Evolutionary conservation across 1,139 yeast species (phyloP), one percentile per base, ranked within the genome.

Genomic region (Spathaspora jeffriesii): DNA sequence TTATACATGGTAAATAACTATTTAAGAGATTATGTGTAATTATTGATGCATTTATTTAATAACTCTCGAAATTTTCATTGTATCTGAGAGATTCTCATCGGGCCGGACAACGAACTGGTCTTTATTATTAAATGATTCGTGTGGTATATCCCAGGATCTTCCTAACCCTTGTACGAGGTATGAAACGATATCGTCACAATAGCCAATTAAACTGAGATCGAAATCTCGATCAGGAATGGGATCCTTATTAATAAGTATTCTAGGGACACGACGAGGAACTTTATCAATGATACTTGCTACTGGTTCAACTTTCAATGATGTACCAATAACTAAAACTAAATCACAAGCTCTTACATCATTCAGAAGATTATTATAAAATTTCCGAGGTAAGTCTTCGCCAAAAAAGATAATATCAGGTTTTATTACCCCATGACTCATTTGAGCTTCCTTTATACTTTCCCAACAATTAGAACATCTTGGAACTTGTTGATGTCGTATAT

Each of bases 401-500:
- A 92, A 92, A 61, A 91, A 92, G 0, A 96, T 90, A 50, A 92
- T 91, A 61, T 91, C 96, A 0, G 97, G 97, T 62, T 92, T 91
- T 78, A 89, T 77, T 6, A 90, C 93, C n/a, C 96, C 96, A 60
- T 67, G 82, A 14, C 84, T 79, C 46, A 62, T 65, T 8, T 64
- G 64, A 5, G 67, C 56, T 50, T 64, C 61, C 25, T 70, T 63
- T 43, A 88, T 67, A 51, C 75, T 76, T 15, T 67, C 58, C 43
- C 66, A 68, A 61, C 96, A 89, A 48, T 73, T 71, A 0, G 91
- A 88, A 61, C 97, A 91, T 51, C 81, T 67, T 2, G 97, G 89
- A 20, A 91, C 71, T 50, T 80, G 81, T 48, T 81, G 72, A 3
- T 66, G 67, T 53, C 86, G 72, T 28, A 92, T 84, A 48, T 80